Evolutionary conservation across 2,329 filamentous ascomycete species (phyloP), one percentile per base, ranked within the genome.

Genomic region (Phoma sp.): DNA sequence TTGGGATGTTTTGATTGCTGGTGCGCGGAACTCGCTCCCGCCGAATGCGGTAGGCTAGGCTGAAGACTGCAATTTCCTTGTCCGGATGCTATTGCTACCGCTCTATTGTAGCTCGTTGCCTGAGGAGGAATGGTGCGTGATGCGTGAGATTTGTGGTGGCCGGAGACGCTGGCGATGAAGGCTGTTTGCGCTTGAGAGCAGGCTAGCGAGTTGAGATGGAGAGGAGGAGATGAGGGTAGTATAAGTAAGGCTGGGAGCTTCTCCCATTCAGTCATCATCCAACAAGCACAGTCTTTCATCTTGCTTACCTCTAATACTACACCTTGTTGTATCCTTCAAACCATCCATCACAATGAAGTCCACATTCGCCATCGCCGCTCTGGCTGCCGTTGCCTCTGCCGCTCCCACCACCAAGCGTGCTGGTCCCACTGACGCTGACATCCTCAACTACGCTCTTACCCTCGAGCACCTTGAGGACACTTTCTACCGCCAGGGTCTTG

Each of bases 401-500:
- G 62, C 68, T 5, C 63, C 67, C n/a, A 67, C 67, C 47, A 62
- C 43, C 27, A 29, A 9, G 57, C 57, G 18, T 38, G 18, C 53
- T 36, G 60, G 54, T 35, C 62, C 60, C 27, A 52, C 57, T 9
- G 67, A 72, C 44, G 63, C 37, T 54, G 64, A 61, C 14, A 71
- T 79, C 52, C 72, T 79, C 59, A 75, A 77, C 67, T 79, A 78
- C 54, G 77, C 77, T 5, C 63, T 78, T 25, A 78, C 77, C 5
- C 75, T 78, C 2, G 77, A 79, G 66, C 75, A 78, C 61, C 69
- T 78, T 10, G 87, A 89, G 73, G 76, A 83, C 57, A 79, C 78
- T 50, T 89, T 89, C 75, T 89, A 89, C 74, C 74, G 77, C 33
- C 68, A 86, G 43, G 86, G 82, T 33, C 77, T 89, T 4, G 69